Conservation (phyloP, 305 asterid species). For the Fraxinus sp. region DNA sequence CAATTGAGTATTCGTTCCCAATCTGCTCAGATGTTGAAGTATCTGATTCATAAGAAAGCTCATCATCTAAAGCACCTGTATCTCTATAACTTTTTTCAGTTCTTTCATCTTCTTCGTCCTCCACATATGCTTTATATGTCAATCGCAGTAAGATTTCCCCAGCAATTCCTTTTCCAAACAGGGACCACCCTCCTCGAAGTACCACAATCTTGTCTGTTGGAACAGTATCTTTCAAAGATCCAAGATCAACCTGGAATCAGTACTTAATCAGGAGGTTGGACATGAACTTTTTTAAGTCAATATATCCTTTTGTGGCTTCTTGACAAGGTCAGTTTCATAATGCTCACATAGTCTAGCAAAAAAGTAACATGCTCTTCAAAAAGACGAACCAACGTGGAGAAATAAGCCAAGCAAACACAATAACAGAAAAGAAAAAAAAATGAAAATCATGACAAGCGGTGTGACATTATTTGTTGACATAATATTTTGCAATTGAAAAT, state of each 20-base stretch:
- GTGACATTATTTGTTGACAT: background rate
- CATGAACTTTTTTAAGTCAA: background rate
- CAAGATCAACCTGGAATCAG: slow-evolving; percentile 75
- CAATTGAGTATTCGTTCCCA: slow-evolving; percentile 29
- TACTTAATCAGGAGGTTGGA: background rate
- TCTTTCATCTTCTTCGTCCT: slow-evolving; percentile 95
- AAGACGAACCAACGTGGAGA: background rate
- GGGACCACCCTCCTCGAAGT: slow-evolving; percentile 75
- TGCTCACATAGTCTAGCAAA: background rate
- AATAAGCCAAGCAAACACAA: background rate
- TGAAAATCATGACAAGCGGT: background rate
- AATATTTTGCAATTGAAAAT: background rate
- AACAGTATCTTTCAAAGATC: slow-evolving; percentile 85
- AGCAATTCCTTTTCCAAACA: slow-evolving; percentile 67
- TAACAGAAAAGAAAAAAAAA: background rate
- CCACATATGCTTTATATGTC: slow-evolving; percentile 95
- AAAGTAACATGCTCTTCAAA: background rate
- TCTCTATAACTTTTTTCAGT: slow-evolving; percentile 34
- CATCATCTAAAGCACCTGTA: slow-evolving; percentile 56
- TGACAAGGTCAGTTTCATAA: background rate
- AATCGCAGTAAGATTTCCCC: slow-evolving; percentile 84
- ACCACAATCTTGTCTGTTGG: slow-evolving; percentile 78
- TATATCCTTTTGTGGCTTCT: background rate
- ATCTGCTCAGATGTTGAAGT: slow-evolving; percentile 36
- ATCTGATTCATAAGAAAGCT: slow-evolving; percentile 48